Evolutionary conservation across 2,329 filamentous ascomycete genomes (phyloP), one percentile per base, ranked within the genome.

Genomic region (Epichloe sp.): DNA sequence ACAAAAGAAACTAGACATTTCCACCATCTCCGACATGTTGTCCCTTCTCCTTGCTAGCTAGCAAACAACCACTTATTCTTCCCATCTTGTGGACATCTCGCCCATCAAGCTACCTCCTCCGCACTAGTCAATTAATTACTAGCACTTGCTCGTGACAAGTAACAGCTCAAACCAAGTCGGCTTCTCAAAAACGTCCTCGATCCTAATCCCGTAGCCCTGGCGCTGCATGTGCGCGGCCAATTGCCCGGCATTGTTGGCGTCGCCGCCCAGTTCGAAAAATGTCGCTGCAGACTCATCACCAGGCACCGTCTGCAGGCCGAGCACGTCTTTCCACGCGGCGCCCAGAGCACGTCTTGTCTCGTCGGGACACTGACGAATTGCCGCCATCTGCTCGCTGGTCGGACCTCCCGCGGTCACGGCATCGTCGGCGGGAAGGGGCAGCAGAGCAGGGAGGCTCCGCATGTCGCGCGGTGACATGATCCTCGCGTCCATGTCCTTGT

Each of bases 191-290:
- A 50, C 43, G 3, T 50, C 36, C 19, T 50, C 49, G 23, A 50
- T 50, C 6, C 49, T 21, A 15, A 50, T 5, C 23, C 10, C 7
- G 17, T 46, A 50, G n/a, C 49, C 43, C 21, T 17, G 48, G 23
- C 48, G 17, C 31, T 46, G 48, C 42, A 50, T 46, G 4, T 50
- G 48, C 11, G 42, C 48, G 7, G 48, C 48, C 35, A 46, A 37
- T 11, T 50, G 42, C 8, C 42, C 48, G 43, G 48, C 48, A 21
- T 50, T 50, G 36, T 40, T 8, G 3, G 42, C 48, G 36, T 50
- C 48, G 12, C 48, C 48, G 5, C 42, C 48, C 4, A 41, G 15
- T 19, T 50, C 48, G 5, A 50, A 50, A 31, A 50, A 45, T 6
- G 42, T 40, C 21, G n/a, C 12, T 2, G 10, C 17, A 34, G 34